Evolutionary conservation across 2,329 filamentous ascomycete genomes (phyloP).

Genomic region (Aspergillus latus): DNA sequence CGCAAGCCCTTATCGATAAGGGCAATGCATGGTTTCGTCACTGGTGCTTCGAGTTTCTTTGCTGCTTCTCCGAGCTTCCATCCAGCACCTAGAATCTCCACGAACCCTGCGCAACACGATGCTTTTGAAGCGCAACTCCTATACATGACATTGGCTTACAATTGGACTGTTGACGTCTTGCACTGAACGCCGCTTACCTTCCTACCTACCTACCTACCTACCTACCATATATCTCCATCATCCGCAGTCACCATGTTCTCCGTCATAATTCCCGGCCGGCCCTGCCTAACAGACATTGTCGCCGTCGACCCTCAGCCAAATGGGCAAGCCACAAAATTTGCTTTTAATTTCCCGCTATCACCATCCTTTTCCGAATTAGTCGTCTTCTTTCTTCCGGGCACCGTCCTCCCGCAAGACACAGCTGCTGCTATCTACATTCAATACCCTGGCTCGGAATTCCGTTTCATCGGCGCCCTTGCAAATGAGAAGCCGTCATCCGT

Average conservation of each 20-base stretch:
- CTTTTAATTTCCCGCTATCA: conserved; percentile 64
- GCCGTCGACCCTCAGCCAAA: conserved; percentile 53
- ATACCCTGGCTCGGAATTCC: conserved; percentile 67
- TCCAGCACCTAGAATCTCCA: conserved; percentile 17
- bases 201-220: not conserved
- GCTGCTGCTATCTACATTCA: conserved; percentile 91
- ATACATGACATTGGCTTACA: not conserved
- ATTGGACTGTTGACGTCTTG: not conserved
- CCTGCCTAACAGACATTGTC: conserved; percentile 58
- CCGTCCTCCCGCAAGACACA: conserved; percentile 68
- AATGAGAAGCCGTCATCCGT: conserved; percentile 89
- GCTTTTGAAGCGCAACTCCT: not conserved
- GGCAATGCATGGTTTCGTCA: conserved; percentile 29
- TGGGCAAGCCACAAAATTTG: conserved; percentile 61
- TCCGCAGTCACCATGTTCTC: conserved; percentile 53
- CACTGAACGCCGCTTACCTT: not conserved
- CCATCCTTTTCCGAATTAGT: conserved; percentile 71
- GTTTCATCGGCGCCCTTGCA: conserved; percentile 83
- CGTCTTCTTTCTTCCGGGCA: conserved; percentile 82
- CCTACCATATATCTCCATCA: not conserved
- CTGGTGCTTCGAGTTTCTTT: conserved; percentile 19
- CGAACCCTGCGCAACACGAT: conserved; percentile 15
- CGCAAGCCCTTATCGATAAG: conserved; percentile 31
- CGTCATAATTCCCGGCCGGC: conserved; percentile 60
- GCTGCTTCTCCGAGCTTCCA: conserved; percentile 24